Conservation (phyloP, 202 grass and related monocot species). For the Carex sylvatica region DNA sequence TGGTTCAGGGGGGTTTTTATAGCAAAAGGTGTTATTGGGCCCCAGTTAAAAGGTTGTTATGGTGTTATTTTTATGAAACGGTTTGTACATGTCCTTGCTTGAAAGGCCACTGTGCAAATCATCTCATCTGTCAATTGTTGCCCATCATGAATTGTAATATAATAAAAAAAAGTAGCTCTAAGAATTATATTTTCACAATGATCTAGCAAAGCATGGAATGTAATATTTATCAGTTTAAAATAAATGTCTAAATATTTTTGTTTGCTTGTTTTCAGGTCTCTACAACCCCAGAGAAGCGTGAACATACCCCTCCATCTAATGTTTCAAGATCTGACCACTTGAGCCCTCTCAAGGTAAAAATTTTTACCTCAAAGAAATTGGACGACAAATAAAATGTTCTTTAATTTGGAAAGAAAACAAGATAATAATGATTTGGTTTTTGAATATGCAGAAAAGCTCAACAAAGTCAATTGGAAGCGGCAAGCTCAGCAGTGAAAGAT, state of each 20-base stretch:
- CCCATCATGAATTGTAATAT: not conserved
- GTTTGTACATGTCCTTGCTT: not conserved
- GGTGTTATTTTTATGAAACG: not conserved
- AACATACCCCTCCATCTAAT: slow-evolving; percentile 35
- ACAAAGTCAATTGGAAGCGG: slow-evolving; percentile 39
- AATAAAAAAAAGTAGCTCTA: not conserved
- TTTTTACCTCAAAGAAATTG: not conserved
- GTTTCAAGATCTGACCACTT: slow-evolving; percentile 44
- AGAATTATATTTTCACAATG: not conserved
- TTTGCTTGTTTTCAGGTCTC: slow-evolving; percentile 37
- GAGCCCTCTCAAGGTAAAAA: slow-evolving; percentile 49
- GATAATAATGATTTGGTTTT: not conserved
- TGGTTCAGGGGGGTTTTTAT: not conserved
- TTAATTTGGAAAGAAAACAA: not conserved
- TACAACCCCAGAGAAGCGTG: slow-evolving; percentile 71
- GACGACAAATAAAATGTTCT: not conserved
- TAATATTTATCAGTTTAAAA: not conserved
- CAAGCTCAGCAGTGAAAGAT: slow-evolving; percentile 51
- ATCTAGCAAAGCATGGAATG: not conserved
- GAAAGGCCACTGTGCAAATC: not conserved
- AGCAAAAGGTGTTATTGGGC: not conserved
- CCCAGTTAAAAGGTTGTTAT: not conserved
- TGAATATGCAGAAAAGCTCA: slow-evolving; percentile 41
- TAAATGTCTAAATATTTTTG: not conserved
- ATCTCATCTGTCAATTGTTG: not conserved